Base-by-base conservation (phyloP, 208 protist genomes). In the Spongospora subterranea region DNA sequence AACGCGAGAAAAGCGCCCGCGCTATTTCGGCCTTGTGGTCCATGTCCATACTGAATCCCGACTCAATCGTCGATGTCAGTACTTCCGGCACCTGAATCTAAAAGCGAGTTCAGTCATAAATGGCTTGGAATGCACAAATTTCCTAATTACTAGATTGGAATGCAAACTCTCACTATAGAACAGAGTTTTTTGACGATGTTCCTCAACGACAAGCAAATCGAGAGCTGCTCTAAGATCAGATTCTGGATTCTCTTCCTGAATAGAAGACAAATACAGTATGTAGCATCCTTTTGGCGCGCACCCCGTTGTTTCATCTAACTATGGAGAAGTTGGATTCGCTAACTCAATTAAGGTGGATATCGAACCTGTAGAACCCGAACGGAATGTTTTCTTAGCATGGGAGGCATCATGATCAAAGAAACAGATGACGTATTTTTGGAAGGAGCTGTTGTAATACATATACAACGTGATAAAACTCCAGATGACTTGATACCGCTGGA, bases 221-320 rank as follows among this genome's bases (percentile, higher is more conserved):
- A 82, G 71, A 82, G 40, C 71, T 20, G 35, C 17, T 43, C 6
- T 6, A 6, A 82, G 17, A 82, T 43, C 35, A 13, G 11, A 20
- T 35, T 43, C 13, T 6, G 71, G 35, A 13, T 43, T 13, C 6
- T 82, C 71, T 35, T 6, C 17, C 35, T 82, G 71, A 20, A 35
- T 39, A 40, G 71, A 40, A 35, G 71, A 82, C 6, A 82, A 43
- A n/a, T 82, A 82, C 35, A 82, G 17, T 6, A 82, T 82, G 71
- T 39, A 82, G 13, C 17, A 6, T 6, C 71, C 71, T 82, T 35
- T 35, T 35, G 71, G 71, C 6, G n/a, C 71, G n/a, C 71, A 82
- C 17, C 71, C 71, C 6, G 71, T 40, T 82, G 71, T 43, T 35
- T 82, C 71, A 82, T 82, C 71, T 20, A 82, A 6, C 71, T 82